Base-by-base conservation (phyloP, 2,329 filamentous ascomycete genomes). In the Colletotrichum tabaci region DNA sequence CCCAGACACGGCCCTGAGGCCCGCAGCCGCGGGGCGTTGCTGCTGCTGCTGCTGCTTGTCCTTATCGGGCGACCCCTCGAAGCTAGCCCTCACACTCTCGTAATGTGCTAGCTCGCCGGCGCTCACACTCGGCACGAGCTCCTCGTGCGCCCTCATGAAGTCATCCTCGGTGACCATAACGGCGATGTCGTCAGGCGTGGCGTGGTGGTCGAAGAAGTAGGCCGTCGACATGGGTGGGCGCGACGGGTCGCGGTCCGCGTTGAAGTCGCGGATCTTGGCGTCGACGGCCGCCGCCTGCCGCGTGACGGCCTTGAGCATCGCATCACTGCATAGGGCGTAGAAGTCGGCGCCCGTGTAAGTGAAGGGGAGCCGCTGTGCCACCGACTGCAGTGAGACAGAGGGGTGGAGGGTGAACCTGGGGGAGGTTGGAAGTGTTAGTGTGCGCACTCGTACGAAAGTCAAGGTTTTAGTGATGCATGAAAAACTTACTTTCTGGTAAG, bases 261-360 rank as follows among this genome's bases (percentile, higher is more conserved):
- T 94, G 80, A 97, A 86, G 5, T 87, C 86, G 26, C 88, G 88
- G 75, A 99, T 93, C 81, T 96, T 96, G 61, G 89, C 87, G 80
- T 99, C 96, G 2, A 98, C 95, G 2, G 90, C 87, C 1, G 90
- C 89, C 2, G 96, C 95, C 79, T 97, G 94, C 6, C 96, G 91
- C 3, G 96, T 99, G 70, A 99, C 96, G 23, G 96, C 96, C 82
- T 99, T 98, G 76, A 99, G 92, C 96, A 99, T 99, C 62, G 96
- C 95, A 81, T 99, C 96, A 53, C 95, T 98, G 85, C 96, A 98
- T 23, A 99, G 88, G 0, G 96, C 96, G 82, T 99, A 99, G 79
- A 99, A 92, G 83, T 99, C 96, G 74, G 96, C 96, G 78, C 96
- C 96, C 0, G 96, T 99, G 84, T 98, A 99, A 3, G 96, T 98